Conservation (phyloP, 495 filamentous ascomycete species). For the Aspergillus cavernicola region DNA sequence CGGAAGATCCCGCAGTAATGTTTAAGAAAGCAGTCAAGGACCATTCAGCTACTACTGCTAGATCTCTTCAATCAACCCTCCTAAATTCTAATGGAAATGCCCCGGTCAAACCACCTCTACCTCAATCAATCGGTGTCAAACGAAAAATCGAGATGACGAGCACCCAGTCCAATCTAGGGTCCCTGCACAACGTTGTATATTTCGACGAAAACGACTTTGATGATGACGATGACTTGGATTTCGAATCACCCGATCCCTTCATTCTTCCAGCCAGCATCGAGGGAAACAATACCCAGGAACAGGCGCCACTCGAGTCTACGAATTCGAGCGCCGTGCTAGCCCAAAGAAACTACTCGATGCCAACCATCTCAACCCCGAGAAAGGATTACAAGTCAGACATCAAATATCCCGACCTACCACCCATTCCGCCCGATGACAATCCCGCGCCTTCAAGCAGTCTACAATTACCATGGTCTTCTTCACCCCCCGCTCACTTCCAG, state of each 20-base stretch:
- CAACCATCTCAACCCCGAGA: background rate
- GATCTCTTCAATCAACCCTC: conserved; percentile 37
- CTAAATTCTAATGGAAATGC: conserved; percentile 22
- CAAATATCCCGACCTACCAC: conserved; percentile 41
- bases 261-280: conserved; percentile 19
- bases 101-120: conserved; percentile 20
- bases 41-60: conserved; percentile 31
- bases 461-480: conserved; percentile 62
- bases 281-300: conserved; percentile 15
- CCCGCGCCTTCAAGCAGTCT: conserved; percentile 46
- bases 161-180: conserved; percentile 33
- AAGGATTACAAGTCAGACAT: conserved; percentile 23
- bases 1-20: conserved; percentile 27
- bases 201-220: conserved; percentile 57
- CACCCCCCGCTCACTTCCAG: conserved; percentile 49
- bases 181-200: conserved; percentile 44
- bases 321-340: conserved; percentile 13
- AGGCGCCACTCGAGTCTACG: conserved; percentile 23
- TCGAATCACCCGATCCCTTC: conserved; percentile 37
- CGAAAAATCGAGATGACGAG: conserved; percentile 41
- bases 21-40: conserved; percentile 45
- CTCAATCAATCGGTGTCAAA: conserved; percentile 36
- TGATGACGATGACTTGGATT: conserved; percentile 47
- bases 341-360: too few species aligned
- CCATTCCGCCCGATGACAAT: conserved; percentile 32